Evolutionary conservation across 257 asterid species (phyloP).

Genomic region (Solanum habrochaites): DNA sequence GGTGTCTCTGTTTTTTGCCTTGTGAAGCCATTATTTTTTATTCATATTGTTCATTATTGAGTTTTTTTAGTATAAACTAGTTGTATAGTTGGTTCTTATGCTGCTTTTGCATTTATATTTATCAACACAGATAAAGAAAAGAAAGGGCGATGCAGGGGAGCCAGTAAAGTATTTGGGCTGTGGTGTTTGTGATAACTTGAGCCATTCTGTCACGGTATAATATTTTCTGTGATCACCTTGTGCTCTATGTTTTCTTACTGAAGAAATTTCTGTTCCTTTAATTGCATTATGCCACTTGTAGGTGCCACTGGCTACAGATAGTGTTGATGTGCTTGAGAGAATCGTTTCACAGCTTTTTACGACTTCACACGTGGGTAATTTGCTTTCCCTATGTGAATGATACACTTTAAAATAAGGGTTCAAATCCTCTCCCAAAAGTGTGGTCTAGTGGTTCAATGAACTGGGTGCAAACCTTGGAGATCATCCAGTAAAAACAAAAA

Average conservation of each 20-base stretch:
- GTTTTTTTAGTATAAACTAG: not conserved
- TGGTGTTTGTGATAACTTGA: constrained; percentile 88
- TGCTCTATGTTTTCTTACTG: not conserved
- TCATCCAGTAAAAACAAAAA: not conserved
- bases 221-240: not conserved
- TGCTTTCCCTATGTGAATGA: not conserved
- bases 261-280: not conserved
- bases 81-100: not conserved
- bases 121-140: constrained; percentile 67
- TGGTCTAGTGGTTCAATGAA: not conserved
- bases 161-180: constrained; percentile 88
- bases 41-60: not conserved
- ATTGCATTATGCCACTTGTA: constrained; percentile 16
- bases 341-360: constrained; percentile 69
- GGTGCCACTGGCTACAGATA: constrained; percentile 84
- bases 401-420: not conserved
- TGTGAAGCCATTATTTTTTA: not conserved
- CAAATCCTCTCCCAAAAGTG: not conserved
- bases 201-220: constrained; percentile 78
- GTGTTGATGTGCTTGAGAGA: constrained; percentile 72
- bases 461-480: not conserved
- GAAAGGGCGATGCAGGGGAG: constrained; percentile 72
- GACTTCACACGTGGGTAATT: constrained; percentile 65
- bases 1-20: constrained; percentile 22
- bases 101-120: not conserved